Percentiles rank a stretch among this genome's conserved stretches.
Evolutionary conservation across 169 alveolate species (phyloP).

Genomic region (Eimeria maxima): DNA sequence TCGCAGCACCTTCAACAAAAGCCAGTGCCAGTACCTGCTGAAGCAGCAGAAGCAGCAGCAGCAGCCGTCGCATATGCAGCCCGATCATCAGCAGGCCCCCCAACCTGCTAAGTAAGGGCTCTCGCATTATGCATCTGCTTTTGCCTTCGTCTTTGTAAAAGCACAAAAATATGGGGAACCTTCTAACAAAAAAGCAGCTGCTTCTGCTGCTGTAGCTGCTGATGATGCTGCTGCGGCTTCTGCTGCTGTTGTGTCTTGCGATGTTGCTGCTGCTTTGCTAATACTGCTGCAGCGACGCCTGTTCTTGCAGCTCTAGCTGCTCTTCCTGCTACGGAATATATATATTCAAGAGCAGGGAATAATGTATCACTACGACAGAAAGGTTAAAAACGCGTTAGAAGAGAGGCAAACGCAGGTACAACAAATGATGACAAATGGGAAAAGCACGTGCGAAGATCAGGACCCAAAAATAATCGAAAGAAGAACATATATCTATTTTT

Average conservation of each 20-base stretch:
- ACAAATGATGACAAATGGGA: no score
- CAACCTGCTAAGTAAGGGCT: background rate
- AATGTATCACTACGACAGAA: no score
- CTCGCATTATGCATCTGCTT: background rate
- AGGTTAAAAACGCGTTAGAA: no score
- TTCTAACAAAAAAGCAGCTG: background rate
- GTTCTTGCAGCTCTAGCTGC: background rate
- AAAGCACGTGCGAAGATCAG: no score
- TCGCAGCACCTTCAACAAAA: background rate
- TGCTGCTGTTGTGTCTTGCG: background rate
- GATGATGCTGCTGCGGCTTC: background rate
- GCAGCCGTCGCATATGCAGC: background rate
- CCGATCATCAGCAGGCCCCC: background rate
- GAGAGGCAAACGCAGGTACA: no score
- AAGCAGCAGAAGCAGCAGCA: background rate
- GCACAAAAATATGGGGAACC: background rate
- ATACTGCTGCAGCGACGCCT: background rate
- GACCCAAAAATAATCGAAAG: no score
- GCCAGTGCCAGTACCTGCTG: background rate
- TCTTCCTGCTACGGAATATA: background rate
- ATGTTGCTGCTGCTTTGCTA: background rate
- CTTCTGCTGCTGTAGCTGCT: background rate
- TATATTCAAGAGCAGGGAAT: no score
- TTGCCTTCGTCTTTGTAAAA: no score
- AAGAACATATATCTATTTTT: no score